Base-by-base conservation (phyloP, 345 rosid species). In the Aegle marmelos region DNA sequence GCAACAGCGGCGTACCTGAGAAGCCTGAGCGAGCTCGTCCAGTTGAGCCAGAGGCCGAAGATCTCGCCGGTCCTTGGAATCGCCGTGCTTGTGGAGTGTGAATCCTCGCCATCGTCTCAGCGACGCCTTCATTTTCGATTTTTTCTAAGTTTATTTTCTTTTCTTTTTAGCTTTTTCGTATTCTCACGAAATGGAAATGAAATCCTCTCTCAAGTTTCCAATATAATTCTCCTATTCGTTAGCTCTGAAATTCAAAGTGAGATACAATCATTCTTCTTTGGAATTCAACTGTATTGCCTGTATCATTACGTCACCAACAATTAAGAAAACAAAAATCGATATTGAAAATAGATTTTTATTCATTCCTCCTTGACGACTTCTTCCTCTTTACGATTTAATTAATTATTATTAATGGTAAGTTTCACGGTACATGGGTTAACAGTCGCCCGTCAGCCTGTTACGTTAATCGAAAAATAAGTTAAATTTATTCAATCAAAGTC, bases 1-100 rank as follows among this genome's bases (percentile, higher is more conserved):
- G 25, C 30, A 73, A 34, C 64, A n/a, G 58, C 31, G 30, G 67
- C 21, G 70, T 4, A 93, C 98, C 98, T 83, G 92, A 78, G 93
- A 87, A 59, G 96, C 98, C 67, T 83, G 89, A 73, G 88, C 87
- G 11, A 95, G 91, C 85, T 95, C 98, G 79, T 92, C 92, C 50
- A 83, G 74, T 72, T 85, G 93, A 72, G 84, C 80, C 28, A 79
- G 67, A 82, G 88, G 79, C 61, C 81, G 87, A 76, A 72, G 85
- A 87, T 92, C 91, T 79, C 87, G 76, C 59, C 85, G 85, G 75
- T 85, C 84, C 54, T 79, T 85, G 76, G 80, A 87, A 1, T 82
- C 92, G 13, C 71, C 88, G 65, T 88, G 92, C 80, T 76, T 88
- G 77, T 89, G 89, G 77, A 85, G 86, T 28, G 86, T 83, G 34